A percentile compares a stretch with the other conserved stretches of the same genome.
Evolutionary conservation across 768 basidiomycete genomes (phyloP).

Genomic region (Royoungia palumana): DNA sequence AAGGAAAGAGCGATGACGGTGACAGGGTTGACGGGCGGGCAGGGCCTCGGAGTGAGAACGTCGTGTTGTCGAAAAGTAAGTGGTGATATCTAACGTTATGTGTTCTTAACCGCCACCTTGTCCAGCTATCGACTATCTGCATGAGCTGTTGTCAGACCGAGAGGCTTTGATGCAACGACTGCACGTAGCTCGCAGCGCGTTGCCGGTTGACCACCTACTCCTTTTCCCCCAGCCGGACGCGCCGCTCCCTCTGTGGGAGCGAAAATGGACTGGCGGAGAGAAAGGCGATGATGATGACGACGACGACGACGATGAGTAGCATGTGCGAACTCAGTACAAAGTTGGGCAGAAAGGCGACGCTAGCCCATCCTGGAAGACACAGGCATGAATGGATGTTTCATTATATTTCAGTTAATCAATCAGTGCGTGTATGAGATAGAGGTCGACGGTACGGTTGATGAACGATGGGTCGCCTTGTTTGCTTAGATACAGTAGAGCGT

Average conservation of each 20-base stretch:
- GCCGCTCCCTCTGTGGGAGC: slow-evolving; percentile 64
- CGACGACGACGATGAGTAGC: slow-evolving; percentile 45
- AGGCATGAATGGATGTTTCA: slow-evolving; percentile 6
- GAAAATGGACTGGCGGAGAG: slow-evolving; percentile 78
- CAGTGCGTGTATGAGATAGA: slow-evolving; percentile 4
- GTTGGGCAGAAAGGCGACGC: not conserved
- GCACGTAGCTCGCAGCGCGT: slow-evolving; percentile 50
- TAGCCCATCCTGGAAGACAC: not conserved
- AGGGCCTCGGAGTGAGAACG: slow-evolving; percentile 87
- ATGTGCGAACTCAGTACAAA: not conserved
- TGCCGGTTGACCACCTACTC: slow-evolving; percentile 62
- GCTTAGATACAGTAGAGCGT: slow-evolving; percentile 20
- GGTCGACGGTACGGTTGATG: not conserved
- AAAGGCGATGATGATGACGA: slow-evolving; percentile 46
- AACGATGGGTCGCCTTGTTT: slow-evolving; percentile 4
- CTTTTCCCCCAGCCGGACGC: slow-evolving; percentile 31
- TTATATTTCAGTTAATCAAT: slow-evolving; percentile 34
- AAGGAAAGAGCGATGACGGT: slow-evolving; percentile 44
- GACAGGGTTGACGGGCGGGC: slow-evolving; percentile 79
- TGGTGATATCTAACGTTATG: not conserved
- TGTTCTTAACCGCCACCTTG: not conserved
- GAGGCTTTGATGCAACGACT: slow-evolving; percentile 56
- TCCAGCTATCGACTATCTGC: slow-evolving; percentile 84
- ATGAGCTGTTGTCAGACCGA: slow-evolving; percentile 59
- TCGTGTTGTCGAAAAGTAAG: slow-evolving; percentile 86